Conservation (phyloP, 352 stramenopile species). For the Phytophthora aleatoria region DNA sequence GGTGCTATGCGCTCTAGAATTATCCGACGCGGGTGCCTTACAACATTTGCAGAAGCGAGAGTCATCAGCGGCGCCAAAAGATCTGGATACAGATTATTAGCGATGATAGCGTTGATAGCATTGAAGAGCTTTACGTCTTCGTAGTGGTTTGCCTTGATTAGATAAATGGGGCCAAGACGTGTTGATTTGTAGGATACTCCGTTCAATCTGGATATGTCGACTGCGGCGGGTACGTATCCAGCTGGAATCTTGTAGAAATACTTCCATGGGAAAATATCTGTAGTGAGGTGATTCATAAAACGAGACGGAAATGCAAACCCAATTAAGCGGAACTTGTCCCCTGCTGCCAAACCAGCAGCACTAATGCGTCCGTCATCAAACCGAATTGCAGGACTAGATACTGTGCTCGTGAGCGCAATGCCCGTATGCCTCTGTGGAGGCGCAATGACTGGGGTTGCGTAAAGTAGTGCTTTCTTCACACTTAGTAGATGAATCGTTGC, state of each 20-base stretch:
- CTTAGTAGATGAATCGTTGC: neutral
- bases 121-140: neutral
- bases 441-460: neutral
- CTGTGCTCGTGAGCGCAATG: neutral
- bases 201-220: neutral
- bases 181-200: neutral
- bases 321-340: neutral
- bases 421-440: neutral
- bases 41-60: neutral
- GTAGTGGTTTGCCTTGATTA: neutral
- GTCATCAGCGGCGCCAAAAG: neutral
- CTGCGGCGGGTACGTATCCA: neutral
- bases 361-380: neutral
- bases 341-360: neutral
- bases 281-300: neutral
- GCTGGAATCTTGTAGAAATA: neutral
- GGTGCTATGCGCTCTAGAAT: neutral
- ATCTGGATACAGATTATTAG: neutral
- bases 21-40: neutral
- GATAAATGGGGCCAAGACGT: neutral
- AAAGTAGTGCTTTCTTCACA: neutral
- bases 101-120: neutral
- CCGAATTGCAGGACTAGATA: neutral
- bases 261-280: neutral
- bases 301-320: neutral